These are phyloP conservation scores for Mangifera indica DNA, from an alignment of 345 rosid species.

Conservation along the genomic window DNA sequence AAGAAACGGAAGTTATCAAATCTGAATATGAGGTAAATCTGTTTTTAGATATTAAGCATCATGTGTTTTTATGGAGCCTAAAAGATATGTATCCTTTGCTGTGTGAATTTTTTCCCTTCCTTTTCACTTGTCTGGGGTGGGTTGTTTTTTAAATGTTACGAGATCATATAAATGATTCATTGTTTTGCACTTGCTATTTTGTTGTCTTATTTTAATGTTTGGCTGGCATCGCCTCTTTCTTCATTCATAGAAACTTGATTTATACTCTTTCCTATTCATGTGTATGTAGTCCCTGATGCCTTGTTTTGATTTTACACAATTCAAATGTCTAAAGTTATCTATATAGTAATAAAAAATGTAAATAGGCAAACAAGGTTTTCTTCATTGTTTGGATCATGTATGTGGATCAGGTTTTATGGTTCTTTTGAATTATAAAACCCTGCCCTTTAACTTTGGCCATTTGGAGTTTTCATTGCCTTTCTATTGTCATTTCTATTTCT, in stretches of 20 bases:
- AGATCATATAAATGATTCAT: not conserved
- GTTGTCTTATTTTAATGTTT: not conserved
- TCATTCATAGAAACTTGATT: not conserved
- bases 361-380: not conserved
- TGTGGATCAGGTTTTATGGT: not conserved
- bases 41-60: conserved; percentile 1
- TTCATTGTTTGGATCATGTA: too few species aligned
- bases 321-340: not conserved
- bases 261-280: not conserved
- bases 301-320: conserved; percentile 1
- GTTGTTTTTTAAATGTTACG: not conserved
- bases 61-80: not conserved
- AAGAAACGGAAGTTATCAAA: conserved; percentile 22
- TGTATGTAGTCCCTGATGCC: not conserved
- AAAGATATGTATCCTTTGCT: not conserved
- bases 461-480: not conserved
- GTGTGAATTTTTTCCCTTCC: not conserved
- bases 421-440: not conserved
- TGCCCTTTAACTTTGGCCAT: not conserved
- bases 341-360: not conserved
- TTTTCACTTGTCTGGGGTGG: too few species aligned
- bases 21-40: conserved; percentile 31
- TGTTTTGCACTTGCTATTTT: not conserved
- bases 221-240: not conserved
- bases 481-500: not conserved